Conservation (phyloP, 73 alveolate genomes). For the Paramecium tetraurelia region DNA sequence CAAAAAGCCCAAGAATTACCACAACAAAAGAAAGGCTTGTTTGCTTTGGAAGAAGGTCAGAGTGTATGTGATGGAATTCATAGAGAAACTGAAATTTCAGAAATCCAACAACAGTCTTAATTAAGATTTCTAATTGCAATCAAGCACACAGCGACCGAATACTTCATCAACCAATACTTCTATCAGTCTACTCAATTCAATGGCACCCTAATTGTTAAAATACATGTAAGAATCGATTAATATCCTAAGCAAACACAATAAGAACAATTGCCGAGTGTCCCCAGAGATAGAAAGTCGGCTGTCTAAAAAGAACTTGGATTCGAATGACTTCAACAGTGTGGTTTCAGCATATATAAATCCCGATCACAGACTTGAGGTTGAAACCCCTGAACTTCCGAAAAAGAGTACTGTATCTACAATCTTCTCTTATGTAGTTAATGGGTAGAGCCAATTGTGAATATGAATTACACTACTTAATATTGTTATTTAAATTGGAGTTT, state of each 20-base stretch:
- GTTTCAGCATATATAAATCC: slow-evolving; percentile 5
- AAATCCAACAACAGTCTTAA: not conserved
- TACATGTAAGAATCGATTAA: not conserved
- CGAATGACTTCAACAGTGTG: not conserved
- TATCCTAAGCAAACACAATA: not conserved
- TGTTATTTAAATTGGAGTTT: not conserved
- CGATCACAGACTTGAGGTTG: not conserved
- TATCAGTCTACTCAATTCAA: not conserved
- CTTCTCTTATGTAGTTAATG: not conserved
- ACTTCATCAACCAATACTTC: slow-evolving; percentile 15
- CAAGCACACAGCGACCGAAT: not conserved
- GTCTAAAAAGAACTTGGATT: not conserved
- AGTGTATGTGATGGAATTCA: not conserved
- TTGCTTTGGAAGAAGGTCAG: not conserved
- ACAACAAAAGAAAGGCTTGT: not conserved
- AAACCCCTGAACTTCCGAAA: not conserved
- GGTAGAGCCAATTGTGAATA: not conserved
- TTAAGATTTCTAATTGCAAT: not conserved
- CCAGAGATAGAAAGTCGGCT: not conserved
- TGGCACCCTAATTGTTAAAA: slow-evolving; percentile 6
- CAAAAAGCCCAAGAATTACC: not conserved
- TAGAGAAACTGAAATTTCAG: not conserved
- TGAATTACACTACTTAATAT: not conserved
- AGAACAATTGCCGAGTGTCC: not conserved
- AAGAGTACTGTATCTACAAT: not conserved